phyloP scores from a whole-genome alignment of 2,329 filamentous ascomycete genomes.

The Periconia macrospinosa region DNA sequence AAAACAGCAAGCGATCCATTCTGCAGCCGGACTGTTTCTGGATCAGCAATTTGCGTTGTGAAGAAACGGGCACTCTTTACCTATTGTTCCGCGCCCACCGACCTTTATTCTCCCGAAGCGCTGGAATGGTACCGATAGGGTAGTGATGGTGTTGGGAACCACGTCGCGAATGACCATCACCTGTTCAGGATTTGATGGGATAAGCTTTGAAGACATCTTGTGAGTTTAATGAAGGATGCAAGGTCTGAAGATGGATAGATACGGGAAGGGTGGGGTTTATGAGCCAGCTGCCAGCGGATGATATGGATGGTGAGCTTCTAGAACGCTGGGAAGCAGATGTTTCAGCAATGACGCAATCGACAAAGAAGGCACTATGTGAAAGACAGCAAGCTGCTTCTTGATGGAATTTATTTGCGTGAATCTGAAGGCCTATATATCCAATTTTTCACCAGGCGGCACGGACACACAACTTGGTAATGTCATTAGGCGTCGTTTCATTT shows the following conservation, averaged over 20 bases:
- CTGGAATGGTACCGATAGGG: conserved; percentile 79
- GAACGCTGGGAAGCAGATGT: neutral
- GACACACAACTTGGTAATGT: neutral
- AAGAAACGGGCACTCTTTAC: conserved; percentile 50
- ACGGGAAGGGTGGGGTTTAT: neutral
- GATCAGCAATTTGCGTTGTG: conserved; percentile 11
- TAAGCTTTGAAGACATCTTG: conserved; percentile 42
- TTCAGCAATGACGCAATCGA: conserved; percentile 4
- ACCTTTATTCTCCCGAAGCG: conserved; percentile 80
- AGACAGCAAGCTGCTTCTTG: neutral
- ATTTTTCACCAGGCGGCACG: neutral
- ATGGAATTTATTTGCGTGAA: neutral
- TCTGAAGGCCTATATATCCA: neutral
- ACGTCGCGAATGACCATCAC: conserved; percentile 90
- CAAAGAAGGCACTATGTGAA: neutral
- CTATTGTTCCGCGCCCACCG: conserved; percentile 83
- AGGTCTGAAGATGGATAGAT: neutral
- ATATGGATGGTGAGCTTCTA: neutral
- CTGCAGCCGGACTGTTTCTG: conserved; percentile 68
- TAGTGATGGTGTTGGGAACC: conserved; percentile 71
- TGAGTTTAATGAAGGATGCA: neutral
- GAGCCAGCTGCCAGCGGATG: neutral
- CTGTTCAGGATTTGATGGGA: conserved; percentile 68
- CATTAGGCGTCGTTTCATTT: neutral
- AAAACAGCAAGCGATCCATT: conserved; percentile 83